Conservation (phyloP, 768 basidiomycete species). For the Phanerochaete sordida region DNA sequence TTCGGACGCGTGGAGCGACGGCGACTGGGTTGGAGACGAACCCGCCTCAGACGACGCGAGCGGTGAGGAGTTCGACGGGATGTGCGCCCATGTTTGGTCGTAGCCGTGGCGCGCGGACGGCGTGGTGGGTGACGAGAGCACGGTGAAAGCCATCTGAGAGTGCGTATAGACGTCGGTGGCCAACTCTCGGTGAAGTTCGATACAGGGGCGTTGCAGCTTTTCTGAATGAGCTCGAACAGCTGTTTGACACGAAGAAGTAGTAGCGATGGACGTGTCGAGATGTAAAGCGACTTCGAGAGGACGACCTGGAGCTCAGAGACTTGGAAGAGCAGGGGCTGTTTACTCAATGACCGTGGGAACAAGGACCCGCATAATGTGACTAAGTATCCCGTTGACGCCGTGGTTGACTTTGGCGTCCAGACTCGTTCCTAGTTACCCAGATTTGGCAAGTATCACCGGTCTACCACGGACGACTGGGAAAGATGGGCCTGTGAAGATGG, state of each 20-base stretch:
- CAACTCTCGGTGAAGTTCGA: background rate
- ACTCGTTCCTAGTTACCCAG: too few species aligned
- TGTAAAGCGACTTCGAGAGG: too few species aligned
- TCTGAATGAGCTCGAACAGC: background rate
- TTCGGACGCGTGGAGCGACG: conserved; percentile 35
- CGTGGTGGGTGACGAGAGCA: conserved; percentile 10
- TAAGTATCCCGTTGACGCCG: too few species aligned
- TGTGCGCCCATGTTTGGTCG: background rate
- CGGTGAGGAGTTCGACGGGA: conserved; percentile 39
- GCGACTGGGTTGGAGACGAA: conserved; percentile 37
- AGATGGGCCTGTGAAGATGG: too few species aligned
- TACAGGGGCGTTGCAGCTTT: too few species aligned
- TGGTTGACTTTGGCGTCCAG: too few species aligned
- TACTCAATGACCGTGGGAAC: background rate
- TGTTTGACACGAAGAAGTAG: too few species aligned
- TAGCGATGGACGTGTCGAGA: too few species aligned
- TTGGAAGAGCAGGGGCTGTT: background rate
- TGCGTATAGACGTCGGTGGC: background rate
- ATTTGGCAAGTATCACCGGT: too few species aligned
- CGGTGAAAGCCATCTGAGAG: background rate
- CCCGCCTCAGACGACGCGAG: conserved; percentile 37
- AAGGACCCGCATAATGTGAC: background rate
- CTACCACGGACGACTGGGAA: too few species aligned
- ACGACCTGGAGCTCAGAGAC: background rate
- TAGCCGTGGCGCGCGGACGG: conserved; percentile 1